phyloP scores from a whole-genome alignment of 2,329 filamentous ascomycete genomes.

The Pseudogymnoascus sp. region DNA sequence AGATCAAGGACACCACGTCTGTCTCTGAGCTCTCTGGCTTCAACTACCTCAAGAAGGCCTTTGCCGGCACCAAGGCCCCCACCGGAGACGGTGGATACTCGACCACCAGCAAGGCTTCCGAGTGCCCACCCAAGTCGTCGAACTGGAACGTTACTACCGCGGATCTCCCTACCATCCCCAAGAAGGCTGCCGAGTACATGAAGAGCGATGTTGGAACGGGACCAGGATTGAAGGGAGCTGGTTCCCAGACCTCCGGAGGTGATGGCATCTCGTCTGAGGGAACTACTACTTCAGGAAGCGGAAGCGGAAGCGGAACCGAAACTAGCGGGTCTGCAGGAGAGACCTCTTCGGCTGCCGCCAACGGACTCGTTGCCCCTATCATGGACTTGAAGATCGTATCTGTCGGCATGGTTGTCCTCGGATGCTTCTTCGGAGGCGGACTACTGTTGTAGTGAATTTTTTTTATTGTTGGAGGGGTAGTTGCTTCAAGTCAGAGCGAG shows the following conservation, averaged over 20 bases:
- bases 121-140: neutral
- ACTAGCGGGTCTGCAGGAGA: neutral
- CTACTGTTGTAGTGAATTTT: neutral
- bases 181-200: conserved; percentile 1
- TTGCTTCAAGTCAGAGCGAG: neutral
- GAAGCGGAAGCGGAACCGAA: neutral
- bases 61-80: neutral
- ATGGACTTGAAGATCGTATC: neutral
- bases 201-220: neutral
- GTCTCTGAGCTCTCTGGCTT: conserved; percentile 1
- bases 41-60: neutral
- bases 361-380: conserved; percentile 1
- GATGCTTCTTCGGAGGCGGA: neutral
- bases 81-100: neutral
- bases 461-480: neutral
- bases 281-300: neutral
- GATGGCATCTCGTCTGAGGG: neutral
- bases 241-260: neutral
- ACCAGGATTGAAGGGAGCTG: neutral
- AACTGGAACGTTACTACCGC: neutral
- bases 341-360: neutral
- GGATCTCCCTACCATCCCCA: neutral
- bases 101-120: neutral
- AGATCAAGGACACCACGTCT: conserved; percentile 63
- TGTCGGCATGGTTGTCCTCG: neutral